phyloP scores from a whole-genome alignment of 768 basidiomycete species.

The Pleurotus ostreatus region DNA sequence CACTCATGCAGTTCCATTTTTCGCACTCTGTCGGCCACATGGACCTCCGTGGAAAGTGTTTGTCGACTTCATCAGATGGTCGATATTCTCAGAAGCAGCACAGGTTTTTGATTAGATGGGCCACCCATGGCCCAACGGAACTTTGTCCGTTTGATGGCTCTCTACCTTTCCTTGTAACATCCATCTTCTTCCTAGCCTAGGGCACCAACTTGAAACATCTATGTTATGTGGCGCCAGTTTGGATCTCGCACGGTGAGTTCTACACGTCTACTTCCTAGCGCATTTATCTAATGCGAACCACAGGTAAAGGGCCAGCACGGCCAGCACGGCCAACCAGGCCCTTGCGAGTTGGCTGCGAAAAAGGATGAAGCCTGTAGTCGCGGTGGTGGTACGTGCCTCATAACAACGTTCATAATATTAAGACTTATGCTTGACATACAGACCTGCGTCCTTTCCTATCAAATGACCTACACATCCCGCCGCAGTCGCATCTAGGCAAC shows the following conservation, averaged over 20 bases:
- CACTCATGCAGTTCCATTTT: background rate
- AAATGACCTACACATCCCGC: too few relatives aligned
- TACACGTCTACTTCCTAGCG: too few relatives aligned
- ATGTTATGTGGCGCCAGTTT: conserved; percentile 3
- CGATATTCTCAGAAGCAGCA: background rate
- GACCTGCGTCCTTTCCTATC: too few relatives aligned
- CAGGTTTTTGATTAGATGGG: background rate
- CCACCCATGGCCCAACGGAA: background rate
- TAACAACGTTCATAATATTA: too few relatives aligned
- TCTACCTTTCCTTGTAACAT: background rate
- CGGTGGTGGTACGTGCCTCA: too few relatives aligned
- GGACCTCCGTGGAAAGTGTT: background rate
- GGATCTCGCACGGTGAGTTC: background rate
- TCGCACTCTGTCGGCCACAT: background rate
- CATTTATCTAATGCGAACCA: too few relatives aligned
- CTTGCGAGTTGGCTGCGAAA: background rate
- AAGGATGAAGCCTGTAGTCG: background rate
- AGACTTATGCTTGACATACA: too few relatives aligned
- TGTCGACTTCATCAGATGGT: conserved; percentile 5
- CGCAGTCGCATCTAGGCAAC: background rate
- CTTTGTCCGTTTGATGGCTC: conserved; percentile 3
- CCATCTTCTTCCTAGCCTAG: background rate
- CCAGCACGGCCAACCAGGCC: background rate
- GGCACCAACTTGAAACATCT: background rate
- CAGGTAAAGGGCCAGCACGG: too few relatives aligned